Percentiles rank a stretch among this genome's conserved stretches.
Conservation (phyloP, 345 rosid genomes). For the Lepidium didymum region DNA sequence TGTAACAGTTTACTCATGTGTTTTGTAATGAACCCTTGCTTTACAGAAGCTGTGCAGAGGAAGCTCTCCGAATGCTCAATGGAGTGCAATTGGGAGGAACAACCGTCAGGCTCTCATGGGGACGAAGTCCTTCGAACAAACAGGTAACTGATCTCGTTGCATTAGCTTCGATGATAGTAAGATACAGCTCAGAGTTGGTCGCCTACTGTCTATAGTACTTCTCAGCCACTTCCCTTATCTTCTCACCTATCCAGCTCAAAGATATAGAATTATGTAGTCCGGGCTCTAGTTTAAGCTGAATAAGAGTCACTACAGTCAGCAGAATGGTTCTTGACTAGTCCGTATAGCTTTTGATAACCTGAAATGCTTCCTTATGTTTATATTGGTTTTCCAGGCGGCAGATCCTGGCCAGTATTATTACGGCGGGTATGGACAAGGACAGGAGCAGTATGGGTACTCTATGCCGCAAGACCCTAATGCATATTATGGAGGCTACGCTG, state of each 20-base stretch:
- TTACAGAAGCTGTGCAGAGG: conserved; percentile 77
- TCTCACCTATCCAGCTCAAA: not conserved
- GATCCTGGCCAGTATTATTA: conserved; percentile 70
- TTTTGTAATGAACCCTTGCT: not conserved
- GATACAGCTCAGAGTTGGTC: not conserved
- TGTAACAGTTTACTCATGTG: not conserved
- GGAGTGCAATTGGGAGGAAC: conserved; percentile 77
- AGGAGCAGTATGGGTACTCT: conserved; percentile 70
- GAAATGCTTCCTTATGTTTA: not conserved
- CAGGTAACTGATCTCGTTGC: conserved; percentile 40
- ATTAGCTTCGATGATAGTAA: not conserved
- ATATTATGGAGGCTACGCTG: conserved; percentile 78
- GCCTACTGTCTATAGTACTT: not conserved
- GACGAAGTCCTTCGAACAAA: conserved; percentile 79
- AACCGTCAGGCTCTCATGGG: conserved; percentile 89
- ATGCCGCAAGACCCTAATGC: conserved; percentile 73
- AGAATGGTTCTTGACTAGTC: not conserved
- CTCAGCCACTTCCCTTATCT: not conserved
- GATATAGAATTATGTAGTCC: not conserved
- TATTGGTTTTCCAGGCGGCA: conserved; percentile 38
- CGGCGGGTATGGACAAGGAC: conserved; percentile 59
- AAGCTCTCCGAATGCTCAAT: conserved; percentile 56
- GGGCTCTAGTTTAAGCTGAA: not conserved
- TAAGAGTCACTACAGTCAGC: not conserved
- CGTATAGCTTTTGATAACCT: not conserved